A percentile compares a stretch with the other conserved stretches of the same genome.
Conservation (phyloP, 257 asterid species). For the Ajuga chamaepitys region DNA sequence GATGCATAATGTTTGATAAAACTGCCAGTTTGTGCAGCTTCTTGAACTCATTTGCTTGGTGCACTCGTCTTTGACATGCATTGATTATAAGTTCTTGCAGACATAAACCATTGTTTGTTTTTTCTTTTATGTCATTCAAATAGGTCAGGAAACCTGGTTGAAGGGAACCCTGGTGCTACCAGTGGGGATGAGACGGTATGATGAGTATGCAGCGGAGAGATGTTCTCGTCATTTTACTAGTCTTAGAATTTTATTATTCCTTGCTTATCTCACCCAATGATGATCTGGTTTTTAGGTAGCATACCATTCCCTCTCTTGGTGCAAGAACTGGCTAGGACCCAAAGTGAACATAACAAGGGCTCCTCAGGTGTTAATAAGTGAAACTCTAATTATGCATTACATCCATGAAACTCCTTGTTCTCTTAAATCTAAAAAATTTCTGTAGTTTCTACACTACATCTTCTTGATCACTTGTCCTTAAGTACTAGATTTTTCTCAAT, state of each 20-base stretch:
- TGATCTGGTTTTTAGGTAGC: conserved; percentile 61
- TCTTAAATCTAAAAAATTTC: neutral
- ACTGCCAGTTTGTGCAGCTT: neutral
- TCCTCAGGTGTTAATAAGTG: conserved; percentile 63
- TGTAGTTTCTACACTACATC: neutral
- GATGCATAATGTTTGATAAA: conserved; percentile 5
- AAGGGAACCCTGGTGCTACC: conserved; percentile 79
- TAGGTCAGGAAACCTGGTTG: conserved; percentile 94
- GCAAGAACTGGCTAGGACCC: conserved; percentile 97
- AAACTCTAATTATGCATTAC: conserved; percentile 2
- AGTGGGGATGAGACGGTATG: conserved; percentile 99
- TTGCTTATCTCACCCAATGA: conserved; percentile 15
- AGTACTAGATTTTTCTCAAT: conserved; percentile 9
- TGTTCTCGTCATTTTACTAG: conserved; percentile 4
- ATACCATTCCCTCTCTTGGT: conserved; percentile 95
- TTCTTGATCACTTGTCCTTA: neutral
- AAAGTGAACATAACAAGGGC: conserved; percentile 93
- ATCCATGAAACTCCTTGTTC: conserved; percentile 7
- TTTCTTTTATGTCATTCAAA: conserved; percentile 19
- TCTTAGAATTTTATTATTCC: neutral
- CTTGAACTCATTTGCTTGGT: conserved; percentile 4
- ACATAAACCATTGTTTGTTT: neutral
- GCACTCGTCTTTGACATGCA: conserved; percentile 9
- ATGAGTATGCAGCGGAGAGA: conserved; percentile 11
- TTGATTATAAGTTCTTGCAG: neutral